These are phyloP conservation scores for Exophiala bonariae DNA, from an alignment of 2,329 filamentous ascomycete genomes.

Conservation along the genomic window DNA sequence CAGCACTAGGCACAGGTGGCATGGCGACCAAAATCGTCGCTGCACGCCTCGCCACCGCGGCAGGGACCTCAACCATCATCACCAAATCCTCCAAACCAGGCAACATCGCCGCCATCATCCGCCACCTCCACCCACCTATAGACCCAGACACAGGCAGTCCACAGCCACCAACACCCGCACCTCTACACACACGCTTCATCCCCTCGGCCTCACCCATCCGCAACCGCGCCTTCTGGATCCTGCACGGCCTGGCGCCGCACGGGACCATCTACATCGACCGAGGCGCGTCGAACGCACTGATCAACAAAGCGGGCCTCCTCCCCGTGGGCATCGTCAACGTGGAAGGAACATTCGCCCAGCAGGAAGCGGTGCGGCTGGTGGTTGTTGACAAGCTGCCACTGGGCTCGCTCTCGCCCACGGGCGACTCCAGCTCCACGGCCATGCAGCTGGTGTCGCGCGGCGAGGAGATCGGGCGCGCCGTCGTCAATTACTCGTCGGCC, in stretches of 20 bases:
- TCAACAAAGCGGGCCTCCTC: conserved; percentile 81
- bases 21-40: conserved; percentile 98
- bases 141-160: conserved; percentile 15
- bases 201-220: conserved; percentile 81
- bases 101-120: conserved; percentile 85
- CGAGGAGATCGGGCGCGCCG: conserved; percentile 78
- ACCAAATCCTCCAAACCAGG: conserved; percentile 90
- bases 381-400: conserved; percentile 65
- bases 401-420: conserved; percentile 35
- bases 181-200: conserved; percentile 90
- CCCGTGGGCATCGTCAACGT: conserved; percentile 90
- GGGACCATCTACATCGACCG: conserved; percentile 90
- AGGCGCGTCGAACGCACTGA: conserved; percentile 79
- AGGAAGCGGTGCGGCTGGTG: conserved; percentile 85
- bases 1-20: conserved; percentile 85
- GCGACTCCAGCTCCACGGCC: conserved; percentile 14
- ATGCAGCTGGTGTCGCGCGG: conserved; percentile 35
- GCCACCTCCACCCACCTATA: conserved; percentile 66
- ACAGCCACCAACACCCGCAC: conserved; percentile 40
- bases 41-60: conserved; percentile 85
- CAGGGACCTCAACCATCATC: conserved; percentile 93
- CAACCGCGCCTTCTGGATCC: conserved; percentile 94
- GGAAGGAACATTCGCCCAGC: conserved; percentile 82
- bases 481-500: conserved; percentile 88
- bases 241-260: conserved; percentile 86